Percentiles rank a stretch among this genome's conserved stretches.
These are phyloP conservation scores for Chimonanthus salicifolius DNA, from an alignment of 164 flowering plant genomes.

Conservation along the genomic window DNA sequence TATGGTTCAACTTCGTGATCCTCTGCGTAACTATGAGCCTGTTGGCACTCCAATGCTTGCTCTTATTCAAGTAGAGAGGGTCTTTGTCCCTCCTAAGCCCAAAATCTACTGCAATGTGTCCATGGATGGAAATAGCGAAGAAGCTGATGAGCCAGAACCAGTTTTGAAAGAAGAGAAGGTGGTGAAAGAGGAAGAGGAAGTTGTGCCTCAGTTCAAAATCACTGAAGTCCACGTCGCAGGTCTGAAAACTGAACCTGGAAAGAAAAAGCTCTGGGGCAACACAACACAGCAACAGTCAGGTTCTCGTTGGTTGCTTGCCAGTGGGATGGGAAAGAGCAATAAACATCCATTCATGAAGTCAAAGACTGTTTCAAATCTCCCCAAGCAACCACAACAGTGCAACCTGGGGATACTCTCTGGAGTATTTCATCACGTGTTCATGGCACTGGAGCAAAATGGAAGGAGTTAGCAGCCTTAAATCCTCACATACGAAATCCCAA, in stretches of 20 bases:
- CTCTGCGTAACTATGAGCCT: slow-evolving; percentile 81
- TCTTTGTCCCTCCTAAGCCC: slow-evolving; percentile 78
- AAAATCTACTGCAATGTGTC: slow-evolving; percentile 60
- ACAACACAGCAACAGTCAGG: slow-evolving; percentile 63
- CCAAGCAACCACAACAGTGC: slow-evolving; percentile 28
- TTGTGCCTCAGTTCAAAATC: slow-evolving; percentile 53
- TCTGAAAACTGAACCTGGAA: slow-evolving; percentile 36
- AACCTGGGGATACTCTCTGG: slow-evolving; percentile 63
- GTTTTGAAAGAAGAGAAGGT: slow-evolving; percentile 19
- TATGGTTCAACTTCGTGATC: slow-evolving; percentile 94
- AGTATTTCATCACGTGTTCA: slow-evolving; percentile 76
- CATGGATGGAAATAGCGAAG: slow-evolving; percentile 30
- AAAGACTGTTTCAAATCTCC: slow-evolving; percentile 36
- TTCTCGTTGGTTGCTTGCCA: slow-evolving; percentile 90
- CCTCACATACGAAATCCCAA: slow-evolving; percentile 74
- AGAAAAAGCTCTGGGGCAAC: slow-evolving; percentile 44
- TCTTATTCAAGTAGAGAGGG: slow-evolving; percentile 85
- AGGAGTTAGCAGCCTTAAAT: slow-evolving; percentile 53
- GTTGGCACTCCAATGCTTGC: slow-evolving; percentile 98
- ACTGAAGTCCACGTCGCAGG: slow-evolving; percentile 68
- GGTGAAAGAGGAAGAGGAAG: slow-evolving; percentile 31
- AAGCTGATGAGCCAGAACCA: slow-evolving; percentile 34
- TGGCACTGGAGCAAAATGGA: slow-evolving; percentile 62
- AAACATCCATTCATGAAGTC: slow-evolving; percentile 54
- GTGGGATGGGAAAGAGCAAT: slow-evolving; percentile 73